A percentile compares a stretch with the other conserved stretches of the same genome.
phyloP scores from a whole-genome alignment of 352 stramenopile genomes.

The Pythium angustatum region DNA sequence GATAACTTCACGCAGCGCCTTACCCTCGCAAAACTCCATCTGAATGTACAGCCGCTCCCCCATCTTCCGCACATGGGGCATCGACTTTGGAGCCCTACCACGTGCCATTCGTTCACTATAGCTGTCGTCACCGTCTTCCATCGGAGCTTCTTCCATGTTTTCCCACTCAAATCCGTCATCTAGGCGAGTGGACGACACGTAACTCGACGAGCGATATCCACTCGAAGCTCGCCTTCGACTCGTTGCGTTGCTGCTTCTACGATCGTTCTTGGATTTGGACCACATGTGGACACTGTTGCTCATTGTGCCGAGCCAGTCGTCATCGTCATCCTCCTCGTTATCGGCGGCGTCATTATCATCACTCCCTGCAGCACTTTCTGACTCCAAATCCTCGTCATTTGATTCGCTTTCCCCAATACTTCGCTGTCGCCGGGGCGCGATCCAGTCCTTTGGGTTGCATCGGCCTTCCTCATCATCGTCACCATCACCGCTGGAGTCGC shows the following conservation, averaged over 20 bases:
- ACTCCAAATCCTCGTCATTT: slow-evolving; percentile 55
- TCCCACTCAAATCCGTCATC: slow-evolving; percentile 81
- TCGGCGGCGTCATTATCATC: slow-evolving; percentile 53
- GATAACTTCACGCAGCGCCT: slow-evolving; percentile 94
- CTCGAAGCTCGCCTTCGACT: slow-evolving; percentile 48
- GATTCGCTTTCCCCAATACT: slow-evolving; percentile 34
- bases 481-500: slow-evolving; percentile 32
- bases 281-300: slow-evolving; percentile 62
- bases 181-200: slow-evolving; percentile 38
- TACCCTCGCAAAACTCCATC: slow-evolving; percentile 96
- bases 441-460: slow-evolving; percentile 35
- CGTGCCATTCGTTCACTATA: slow-evolving; percentile 3
- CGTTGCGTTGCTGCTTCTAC: slow-evolving; percentile 7
- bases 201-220: slow-evolving; percentile 38
- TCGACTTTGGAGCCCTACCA: neutral
- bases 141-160: slow-evolving; percentile 50
- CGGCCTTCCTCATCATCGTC: slow-evolving; percentile 25
- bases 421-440: slow-evolving; percentile 12
- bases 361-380: slow-evolving; percentile 38
- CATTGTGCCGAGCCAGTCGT: slow-evolving; percentile 81
- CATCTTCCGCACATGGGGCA: slow-evolving; percentile 40
- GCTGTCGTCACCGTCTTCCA: slow-evolving; percentile 33
- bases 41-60: slow-evolving; percentile 91
- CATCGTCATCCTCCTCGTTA: slow-evolving; percentile 50
- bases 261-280: slow-evolving; percentile 63